Evolutionary conservation across 2,329 filamentous ascomycete genomes (phyloP).

Genomic region (Lachnellula suecica): DNA sequence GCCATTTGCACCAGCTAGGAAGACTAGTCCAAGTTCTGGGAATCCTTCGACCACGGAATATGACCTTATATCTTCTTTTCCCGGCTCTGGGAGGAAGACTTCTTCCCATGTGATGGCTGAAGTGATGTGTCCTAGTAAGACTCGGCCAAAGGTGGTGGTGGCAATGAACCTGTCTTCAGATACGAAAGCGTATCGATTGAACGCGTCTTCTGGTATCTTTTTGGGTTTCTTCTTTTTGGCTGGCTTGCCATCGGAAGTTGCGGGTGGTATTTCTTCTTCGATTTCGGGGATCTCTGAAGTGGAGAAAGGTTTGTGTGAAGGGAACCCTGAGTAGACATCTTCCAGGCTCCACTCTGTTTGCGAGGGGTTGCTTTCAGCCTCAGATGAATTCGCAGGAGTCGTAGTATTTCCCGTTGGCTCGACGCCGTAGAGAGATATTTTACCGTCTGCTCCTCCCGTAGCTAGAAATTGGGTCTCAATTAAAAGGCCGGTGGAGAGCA

Average conservation of each 20-base stretch:
- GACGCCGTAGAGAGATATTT: constrained; percentile 44
- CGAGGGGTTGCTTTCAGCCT: neutral
- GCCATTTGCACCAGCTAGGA: constrained; percentile 46
- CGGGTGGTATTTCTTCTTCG: neutral
- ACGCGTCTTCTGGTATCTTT: constrained; percentile 42
- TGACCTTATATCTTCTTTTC: constrained; percentile 40
- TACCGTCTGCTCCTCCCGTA: constrained; percentile 85
- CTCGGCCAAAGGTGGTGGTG: constrained; percentile 58
- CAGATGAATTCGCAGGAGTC: neutral
- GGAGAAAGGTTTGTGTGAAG: neutral
- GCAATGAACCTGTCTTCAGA: constrained; percentile 51
- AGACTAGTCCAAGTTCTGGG: constrained; percentile 36
- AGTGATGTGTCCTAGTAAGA: constrained; percentile 46
- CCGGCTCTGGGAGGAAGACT: constrained; percentile 26
- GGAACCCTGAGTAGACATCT: constrained; percentile 5
- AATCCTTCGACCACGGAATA: constrained; percentile 46
- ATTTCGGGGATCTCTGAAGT: neutral
- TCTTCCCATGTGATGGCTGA: constrained; percentile 27
- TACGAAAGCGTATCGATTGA: constrained; percentile 65
- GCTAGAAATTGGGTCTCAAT: constrained; percentile 34
- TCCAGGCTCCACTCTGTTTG: constrained; percentile 11
- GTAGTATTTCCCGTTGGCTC: neutral
- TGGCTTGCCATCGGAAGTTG: neutral
- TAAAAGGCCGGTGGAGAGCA: constrained; percentile 32
- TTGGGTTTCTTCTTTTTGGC: constrained; percentile 27